Evolutionary conservation across 2,329 filamentous ascomycete genomes (phyloP).

Genomic region (Aspergillus tubingensis): DNA sequence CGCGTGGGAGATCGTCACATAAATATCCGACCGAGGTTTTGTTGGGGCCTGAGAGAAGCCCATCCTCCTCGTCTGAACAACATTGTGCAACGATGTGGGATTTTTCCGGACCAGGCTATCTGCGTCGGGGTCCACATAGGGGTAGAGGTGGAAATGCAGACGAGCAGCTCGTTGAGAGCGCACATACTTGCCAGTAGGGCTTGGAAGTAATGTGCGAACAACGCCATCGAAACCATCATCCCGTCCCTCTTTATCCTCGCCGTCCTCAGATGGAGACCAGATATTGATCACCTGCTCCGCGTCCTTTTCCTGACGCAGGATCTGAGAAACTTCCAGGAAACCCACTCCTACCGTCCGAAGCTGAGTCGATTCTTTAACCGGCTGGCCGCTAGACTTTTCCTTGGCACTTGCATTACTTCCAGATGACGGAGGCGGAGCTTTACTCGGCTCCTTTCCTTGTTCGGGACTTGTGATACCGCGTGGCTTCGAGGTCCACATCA

Average conservation of each 20-base stretch:
- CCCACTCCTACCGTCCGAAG: slow-evolving; percentile 76
- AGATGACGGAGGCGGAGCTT: slow-evolving; percentile 34
- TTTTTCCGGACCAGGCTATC: slow-evolving; percentile 81
- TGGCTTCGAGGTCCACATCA: slow-evolving; percentile 47
- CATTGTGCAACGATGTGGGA: slow-evolving; percentile 80
- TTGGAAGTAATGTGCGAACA: slow-evolving; percentile 72
- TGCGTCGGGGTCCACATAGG: slow-evolving; percentile 76
- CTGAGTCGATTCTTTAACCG: slow-evolving; percentile 45
- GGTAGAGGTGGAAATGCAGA: slow-evolving; percentile 74
- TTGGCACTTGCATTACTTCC: slow-evolving; percentile 33
- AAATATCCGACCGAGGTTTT: slow-evolving; percentile 89
- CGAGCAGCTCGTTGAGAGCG: slow-evolving; percentile 72
- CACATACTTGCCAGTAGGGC: slow-evolving; percentile 71
- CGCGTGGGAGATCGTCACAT: slow-evolving; percentile 79
- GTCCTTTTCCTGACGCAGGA: slow-evolving; percentile 72
- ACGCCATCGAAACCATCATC: slow-evolving; percentile 72
- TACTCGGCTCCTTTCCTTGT: slow-evolving; percentile 29
- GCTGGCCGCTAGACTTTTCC: slow-evolving; percentile 25
- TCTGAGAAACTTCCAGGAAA: slow-evolving; percentile 70
- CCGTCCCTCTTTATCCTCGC: slow-evolving; percentile 59
- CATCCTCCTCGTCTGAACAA: slow-evolving; percentile 81
- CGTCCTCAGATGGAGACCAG: slow-evolving; percentile 66
- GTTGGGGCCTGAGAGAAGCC: slow-evolving; percentile 92
- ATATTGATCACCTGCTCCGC: slow-evolving; percentile 74
- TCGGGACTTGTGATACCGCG: slow-evolving; percentile 34